Conservation (phyloP, 805 yeast species). For the Hanseniaspora occidentalis region DNA sequence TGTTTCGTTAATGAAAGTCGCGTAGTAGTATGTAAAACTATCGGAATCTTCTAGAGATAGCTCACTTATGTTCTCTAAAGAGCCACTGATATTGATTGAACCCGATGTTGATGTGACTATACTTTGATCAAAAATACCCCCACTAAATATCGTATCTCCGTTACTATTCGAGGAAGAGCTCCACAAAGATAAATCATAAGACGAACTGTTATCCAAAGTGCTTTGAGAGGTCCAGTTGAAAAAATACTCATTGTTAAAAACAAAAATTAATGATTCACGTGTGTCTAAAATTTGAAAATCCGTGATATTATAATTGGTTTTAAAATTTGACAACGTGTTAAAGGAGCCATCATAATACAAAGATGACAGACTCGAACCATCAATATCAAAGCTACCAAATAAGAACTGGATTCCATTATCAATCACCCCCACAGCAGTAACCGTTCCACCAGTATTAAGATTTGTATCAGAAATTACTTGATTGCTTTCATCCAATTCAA, state of each 20-base stretch:
- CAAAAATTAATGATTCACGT: conserved; percentile 6
- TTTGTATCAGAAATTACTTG: conserved; percentile 8
- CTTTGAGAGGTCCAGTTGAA: conserved; percentile 20
- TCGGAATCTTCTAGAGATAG: conserved; percentile 7
- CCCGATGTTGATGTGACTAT: conserved; percentile 16
- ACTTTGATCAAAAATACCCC: conserved; percentile 30
- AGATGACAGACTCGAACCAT: conserved; percentile 8
- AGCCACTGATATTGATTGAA: conserved; percentile 11
- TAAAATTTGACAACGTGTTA: conserved; percentile 10
- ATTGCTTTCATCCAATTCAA: conserved; percentile 17
- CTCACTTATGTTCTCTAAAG: conserved; percentile 10
- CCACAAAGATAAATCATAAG: conserved; percentile 15
- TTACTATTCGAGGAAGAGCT: conserved; percentile 19
- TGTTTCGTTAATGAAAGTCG: conserved; percentile 34
- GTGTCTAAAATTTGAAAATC: conserved; percentile 2
- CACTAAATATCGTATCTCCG: conserved; percentile 25
- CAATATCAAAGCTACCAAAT: conserved; percentile 13
- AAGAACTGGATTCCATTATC: conserved; percentile 12
- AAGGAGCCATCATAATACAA: conserved; percentile 17
- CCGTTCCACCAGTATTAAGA: conserved; percentile 11
- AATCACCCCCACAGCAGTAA: conserved; percentile 27
- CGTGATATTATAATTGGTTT: conserved; percentile 13
- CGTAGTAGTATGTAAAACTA: conserved; percentile 18
- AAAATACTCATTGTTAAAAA: conserved; percentile 16
- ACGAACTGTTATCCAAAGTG: conserved; percentile 13